Conservation (phyloP, 352 stramenopile genomes). For the Elongisporangium undulatum region DNA sequence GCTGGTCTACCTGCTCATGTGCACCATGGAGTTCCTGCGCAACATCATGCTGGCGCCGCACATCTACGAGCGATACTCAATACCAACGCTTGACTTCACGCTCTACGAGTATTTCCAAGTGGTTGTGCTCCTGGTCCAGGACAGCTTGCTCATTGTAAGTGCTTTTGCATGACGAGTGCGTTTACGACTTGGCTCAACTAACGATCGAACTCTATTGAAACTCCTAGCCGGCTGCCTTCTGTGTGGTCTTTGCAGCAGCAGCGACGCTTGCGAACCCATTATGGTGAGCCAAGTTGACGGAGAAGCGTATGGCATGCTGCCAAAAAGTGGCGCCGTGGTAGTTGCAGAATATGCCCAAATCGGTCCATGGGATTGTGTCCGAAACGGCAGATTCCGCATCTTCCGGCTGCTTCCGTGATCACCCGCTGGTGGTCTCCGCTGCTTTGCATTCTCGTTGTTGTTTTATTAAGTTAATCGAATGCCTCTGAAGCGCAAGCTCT, state of each 20-base stretch:
- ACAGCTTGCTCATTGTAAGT: constrained; percentile 69
- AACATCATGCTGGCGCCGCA: constrained; percentile 65
- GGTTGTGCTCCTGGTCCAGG: constrained; percentile 50
- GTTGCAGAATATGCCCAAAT: background rate
- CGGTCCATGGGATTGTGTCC: background rate
- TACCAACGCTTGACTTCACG: constrained; percentile 51
- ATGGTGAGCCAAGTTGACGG: constrained; percentile 24
- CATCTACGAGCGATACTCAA: constrained; percentile 53
- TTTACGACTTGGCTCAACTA: background rate
- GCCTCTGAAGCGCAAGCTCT: background rate
- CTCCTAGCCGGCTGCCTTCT: constrained; percentile 56
- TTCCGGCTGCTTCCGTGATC: too few species aligned
- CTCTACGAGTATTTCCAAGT: constrained; percentile 78
- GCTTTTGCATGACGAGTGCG: background rate
- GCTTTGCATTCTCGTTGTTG: background rate
- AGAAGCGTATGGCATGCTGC: background rate
- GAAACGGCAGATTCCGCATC: too few species aligned
- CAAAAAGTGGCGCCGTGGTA: background rate
- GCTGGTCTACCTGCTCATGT: constrained; percentile 70
- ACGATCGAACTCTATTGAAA: constrained; percentile 1
- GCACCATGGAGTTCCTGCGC: constrained; percentile 62
- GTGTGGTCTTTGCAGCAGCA: constrained; percentile 62
- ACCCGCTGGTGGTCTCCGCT: too few species aligned
- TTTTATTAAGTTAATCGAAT: constrained; percentile 1
- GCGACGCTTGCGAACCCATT: constrained; percentile 52